Conservation (phyloP, 129 eudicot species). For the Heracleum sosnowskyi region DNA sequence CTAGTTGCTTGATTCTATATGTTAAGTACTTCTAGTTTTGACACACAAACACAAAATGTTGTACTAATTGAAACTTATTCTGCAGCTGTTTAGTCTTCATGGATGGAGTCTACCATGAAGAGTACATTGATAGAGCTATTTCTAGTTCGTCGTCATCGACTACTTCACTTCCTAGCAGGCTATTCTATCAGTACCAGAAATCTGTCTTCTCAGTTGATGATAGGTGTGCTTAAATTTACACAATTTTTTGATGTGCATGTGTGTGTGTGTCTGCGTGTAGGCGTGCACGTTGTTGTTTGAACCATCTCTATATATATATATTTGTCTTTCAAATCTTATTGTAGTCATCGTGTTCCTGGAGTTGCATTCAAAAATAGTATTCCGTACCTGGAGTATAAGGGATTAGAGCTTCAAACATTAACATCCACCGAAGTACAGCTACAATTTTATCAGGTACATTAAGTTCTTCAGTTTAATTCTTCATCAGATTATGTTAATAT, state of each 20-base stretch:
- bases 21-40: neutral
- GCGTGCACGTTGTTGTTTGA: too few species aligned
- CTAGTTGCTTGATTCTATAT: too few species aligned
- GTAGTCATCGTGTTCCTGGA: conserved; percentile 74
- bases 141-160: conserved; percentile 54
- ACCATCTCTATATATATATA: neutral
- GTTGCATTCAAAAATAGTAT: conserved; percentile 47
- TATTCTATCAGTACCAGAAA: conserved; percentile 42
- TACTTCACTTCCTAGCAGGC: conserved; percentile 28
- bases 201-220: conserved; percentile 27
- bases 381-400: conserved; percentile 49
- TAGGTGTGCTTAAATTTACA: conserved; percentile 11
- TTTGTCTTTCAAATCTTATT: neutral
- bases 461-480: neutral
- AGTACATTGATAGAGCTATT: conserved; percentile 21
- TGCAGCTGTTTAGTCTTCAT: conserved; percentile 45
- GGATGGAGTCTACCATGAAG: conserved; percentile 58
- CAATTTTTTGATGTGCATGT: neutral
- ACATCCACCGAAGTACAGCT: conserved; percentile 39
- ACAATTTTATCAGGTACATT: conserved; percentile 68
- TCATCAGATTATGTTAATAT: neutral
- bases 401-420: conserved; percentile 36
- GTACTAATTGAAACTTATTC: neutral
- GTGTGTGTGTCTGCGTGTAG: neutral
- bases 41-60: neutral